phyloP scores from a whole-genome alignment of 2,329 filamentous ascomycete species.

The Calonectria pseudoturangicola region DNA sequence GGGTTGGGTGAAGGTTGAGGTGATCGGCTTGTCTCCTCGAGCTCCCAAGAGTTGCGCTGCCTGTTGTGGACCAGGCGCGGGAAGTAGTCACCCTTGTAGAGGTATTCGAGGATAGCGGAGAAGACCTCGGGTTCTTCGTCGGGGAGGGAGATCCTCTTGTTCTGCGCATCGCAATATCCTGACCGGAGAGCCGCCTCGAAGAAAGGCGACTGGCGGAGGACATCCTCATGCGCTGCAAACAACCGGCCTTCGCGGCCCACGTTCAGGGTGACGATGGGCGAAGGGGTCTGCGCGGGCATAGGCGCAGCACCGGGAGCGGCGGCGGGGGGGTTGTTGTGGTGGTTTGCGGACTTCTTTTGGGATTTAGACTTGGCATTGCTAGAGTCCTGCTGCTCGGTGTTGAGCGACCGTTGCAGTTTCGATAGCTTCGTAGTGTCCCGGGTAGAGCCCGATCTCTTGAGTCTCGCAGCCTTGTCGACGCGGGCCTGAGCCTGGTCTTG shows the following conservation, averaged over 20 bases:
- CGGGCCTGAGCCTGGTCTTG: constrained; percentile 78
- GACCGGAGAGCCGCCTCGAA: constrained; percentile 84
- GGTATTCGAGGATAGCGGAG: constrained; percentile 94
- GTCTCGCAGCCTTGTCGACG: constrained; percentile 90
- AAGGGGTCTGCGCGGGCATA: constrained; percentile 66
- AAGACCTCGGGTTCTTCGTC: constrained; percentile 93
- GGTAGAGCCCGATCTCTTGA: constrained; percentile 75
- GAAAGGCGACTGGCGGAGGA: constrained; percentile 89
- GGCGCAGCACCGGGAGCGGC: constrained; percentile 44
- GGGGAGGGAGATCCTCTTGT: constrained; percentile 83
- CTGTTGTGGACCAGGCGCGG: constrained; percentile 92
- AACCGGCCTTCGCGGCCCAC: constrained; percentile 90
- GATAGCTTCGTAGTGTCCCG: constrained; percentile 86
- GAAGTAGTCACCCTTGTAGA: constrained; percentile 98
- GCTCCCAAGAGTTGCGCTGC: constrained; percentile 90
- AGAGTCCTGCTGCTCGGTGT: constrained; percentile 67
- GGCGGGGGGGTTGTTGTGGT: constrained; percentile 16
- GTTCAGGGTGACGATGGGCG: constrained; percentile 89
- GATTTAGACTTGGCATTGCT: constrained; percentile 49
- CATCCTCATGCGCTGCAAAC: constrained; percentile 96
- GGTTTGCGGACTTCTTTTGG: constrained; percentile 42
- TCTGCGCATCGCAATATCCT: constrained; percentile 84
- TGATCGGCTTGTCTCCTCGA: constrained; percentile 78
- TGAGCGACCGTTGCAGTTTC: constrained; percentile 91
- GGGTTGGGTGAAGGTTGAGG: constrained; percentile 72